These are phyloP conservation scores for Tetraselmis striata DNA, from an alignment of 139 green algal species.

Conservation along the genomic window DNA sequence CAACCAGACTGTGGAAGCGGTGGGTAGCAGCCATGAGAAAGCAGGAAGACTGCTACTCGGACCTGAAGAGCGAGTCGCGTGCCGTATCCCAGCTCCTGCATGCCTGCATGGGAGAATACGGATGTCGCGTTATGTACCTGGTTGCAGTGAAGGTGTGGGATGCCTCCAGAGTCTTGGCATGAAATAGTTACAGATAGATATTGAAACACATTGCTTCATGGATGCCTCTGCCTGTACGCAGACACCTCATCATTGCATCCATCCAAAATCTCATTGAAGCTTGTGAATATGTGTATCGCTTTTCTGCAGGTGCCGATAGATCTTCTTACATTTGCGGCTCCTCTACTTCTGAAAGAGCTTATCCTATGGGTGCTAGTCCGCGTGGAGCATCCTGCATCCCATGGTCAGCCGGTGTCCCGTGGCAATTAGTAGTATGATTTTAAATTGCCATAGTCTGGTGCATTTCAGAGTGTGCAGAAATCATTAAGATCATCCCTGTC, in stretches of 20 bases:
- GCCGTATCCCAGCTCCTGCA: too few species aligned
- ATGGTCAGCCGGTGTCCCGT: not conserved
- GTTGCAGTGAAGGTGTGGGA: not conserved
- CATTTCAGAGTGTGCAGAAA: not conserved
- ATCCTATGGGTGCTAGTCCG: not conserved
- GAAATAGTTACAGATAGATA: too few species aligned
- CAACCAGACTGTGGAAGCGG: not conserved
- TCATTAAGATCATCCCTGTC: too few species aligned
- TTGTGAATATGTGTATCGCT: too few species aligned
- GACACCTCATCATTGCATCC: not conserved
- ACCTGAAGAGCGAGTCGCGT: too few species aligned
- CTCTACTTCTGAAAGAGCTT: not conserved
- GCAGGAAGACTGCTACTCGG: not conserved
- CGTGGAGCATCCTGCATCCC: not conserved
- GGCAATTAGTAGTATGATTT: too few species aligned
- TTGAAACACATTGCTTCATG: too few species aligned
- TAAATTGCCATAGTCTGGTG: too few species aligned
- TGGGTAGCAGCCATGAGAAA: not conserved
- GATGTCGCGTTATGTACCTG: too few species aligned
- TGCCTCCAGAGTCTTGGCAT: not conserved
- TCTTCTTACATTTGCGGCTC: not conserved
- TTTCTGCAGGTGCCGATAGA: not conserved
- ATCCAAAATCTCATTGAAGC: too few species aligned
- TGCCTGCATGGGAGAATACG: too few species aligned
- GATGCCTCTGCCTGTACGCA: too few species aligned